These are phyloP conservation scores for Edaphochlamys debaryana DNA, from an alignment of 139 green algal species.

Conservation along the genomic window DNA sequence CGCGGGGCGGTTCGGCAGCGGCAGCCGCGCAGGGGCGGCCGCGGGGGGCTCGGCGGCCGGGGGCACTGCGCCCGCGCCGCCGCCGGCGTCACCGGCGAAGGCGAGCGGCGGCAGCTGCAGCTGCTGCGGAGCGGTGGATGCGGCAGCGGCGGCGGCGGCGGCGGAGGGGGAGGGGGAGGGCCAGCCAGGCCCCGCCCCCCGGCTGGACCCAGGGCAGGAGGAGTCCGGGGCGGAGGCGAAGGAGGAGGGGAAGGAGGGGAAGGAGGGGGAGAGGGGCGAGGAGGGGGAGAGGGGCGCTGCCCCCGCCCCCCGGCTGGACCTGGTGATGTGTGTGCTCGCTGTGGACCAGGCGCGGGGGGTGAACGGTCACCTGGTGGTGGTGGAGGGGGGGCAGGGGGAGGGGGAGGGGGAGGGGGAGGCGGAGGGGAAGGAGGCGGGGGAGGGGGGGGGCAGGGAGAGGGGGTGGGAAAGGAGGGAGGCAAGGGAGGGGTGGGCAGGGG, in stretches of 20 bases:
- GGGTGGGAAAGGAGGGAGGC: too few species aligned
- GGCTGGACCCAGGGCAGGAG: neutral
- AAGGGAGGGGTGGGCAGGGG: too few species aligned
- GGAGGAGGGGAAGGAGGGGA: neutral
- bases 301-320: neutral
- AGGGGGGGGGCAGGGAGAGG: too few species aligned
- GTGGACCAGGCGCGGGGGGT: constrained; percentile 20
- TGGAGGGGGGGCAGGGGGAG: neutral
- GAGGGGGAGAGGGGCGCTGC: neutral
- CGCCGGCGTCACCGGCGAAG: too few species aligned
- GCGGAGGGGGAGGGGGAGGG: neutral
- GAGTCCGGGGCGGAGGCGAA: neutral
- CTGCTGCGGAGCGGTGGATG: too few species aligned
- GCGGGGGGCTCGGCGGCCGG: too few species aligned
- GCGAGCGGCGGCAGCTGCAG: neutral
- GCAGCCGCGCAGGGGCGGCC: too few species aligned
- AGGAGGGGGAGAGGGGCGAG: too few species aligned
- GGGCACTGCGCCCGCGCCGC: too few species aligned
- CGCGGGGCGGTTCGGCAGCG: too few species aligned
- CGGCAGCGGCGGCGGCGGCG: too few species aligned
- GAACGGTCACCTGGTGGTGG: constrained; percentile 28
- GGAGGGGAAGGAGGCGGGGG: too few species aligned
- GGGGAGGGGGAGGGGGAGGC: neutral
- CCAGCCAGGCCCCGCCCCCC: neutral
- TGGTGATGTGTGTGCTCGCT: constrained; percentile 26